Evolutionary conservation across 805 yeast genomes (phyloP).

Genomic region (Candida bentonensis): DNA sequence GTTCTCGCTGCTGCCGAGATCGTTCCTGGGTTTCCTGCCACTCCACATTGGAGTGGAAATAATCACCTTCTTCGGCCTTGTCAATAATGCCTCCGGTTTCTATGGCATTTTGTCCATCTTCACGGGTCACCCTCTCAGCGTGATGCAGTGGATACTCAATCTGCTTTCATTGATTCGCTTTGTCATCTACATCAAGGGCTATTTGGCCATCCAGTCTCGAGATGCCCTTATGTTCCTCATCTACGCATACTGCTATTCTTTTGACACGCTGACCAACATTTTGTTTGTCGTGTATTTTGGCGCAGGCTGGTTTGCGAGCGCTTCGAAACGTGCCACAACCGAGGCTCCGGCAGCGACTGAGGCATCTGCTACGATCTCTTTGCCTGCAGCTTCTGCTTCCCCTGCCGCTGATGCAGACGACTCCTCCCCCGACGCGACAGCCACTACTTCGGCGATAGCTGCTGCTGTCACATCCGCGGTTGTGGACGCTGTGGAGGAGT

Average conservation of each 20-base stretch:
- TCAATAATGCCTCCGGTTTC: constrained; percentile 80
- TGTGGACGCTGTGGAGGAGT: constrained; percentile 2
- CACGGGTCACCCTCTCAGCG: constrained; percentile 73
- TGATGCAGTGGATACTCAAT: constrained; percentile 73
- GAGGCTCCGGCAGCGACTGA: constrained; percentile 6
- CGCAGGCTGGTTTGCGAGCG: constrained; percentile 50
- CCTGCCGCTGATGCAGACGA: neutral
- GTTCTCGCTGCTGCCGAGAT: constrained; percentile 24
- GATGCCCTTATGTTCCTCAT: constrained; percentile 48
- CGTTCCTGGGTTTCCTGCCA: constrained; percentile 60
- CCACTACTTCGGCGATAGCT: constrained; percentile 3
- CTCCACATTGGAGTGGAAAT: constrained; percentile 80
- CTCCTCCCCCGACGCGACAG: neutral
- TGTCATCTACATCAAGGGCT: constrained; percentile 52
- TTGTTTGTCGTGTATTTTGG: constrained; percentile 64
- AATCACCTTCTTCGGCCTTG: constrained; percentile 55
- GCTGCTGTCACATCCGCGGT: constrained; percentile 1
- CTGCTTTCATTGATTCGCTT: constrained; percentile 46
- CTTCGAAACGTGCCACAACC: constrained; percentile 12
- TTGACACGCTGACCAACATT: constrained; percentile 55
- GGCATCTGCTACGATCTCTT: constrained; percentile 1
- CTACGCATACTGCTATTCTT: constrained; percentile 44
- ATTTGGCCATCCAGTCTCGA: constrained; percentile 35
- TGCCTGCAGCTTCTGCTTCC: constrained; percentile 3
- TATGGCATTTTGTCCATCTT: constrained; percentile 77